These are phyloP conservation scores for Marsdenia floribunda DNA, from an alignment of 257 asterid species.

Conservation along the genomic window DNA sequence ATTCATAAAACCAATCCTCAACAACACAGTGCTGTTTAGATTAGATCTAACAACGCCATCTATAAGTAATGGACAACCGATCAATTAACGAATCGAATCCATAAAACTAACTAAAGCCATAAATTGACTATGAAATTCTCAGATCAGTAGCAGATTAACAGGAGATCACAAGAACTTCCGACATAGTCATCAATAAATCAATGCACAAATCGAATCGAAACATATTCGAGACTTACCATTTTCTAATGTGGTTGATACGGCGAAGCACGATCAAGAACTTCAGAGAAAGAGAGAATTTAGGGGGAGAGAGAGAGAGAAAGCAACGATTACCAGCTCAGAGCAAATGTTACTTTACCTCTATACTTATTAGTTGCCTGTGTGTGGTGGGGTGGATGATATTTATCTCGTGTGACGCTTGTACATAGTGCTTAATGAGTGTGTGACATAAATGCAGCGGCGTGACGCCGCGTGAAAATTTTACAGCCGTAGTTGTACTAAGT, in stretches of 20 bases:
- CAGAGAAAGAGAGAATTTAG: not conserved
- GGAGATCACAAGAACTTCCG: not conserved
- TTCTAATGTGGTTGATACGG: not conserved
- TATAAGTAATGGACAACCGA: not conserved
- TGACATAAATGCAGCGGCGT: constrained; percentile 18
- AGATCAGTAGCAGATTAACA: constrained; percentile 11
- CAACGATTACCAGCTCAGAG: not conserved
- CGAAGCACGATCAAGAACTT: not conserved
- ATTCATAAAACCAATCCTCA: constrained; percentile 2
- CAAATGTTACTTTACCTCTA: not conserved
- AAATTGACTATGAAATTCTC: not conserved
- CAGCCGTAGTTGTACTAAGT: not conserved
- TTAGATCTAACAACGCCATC: not conserved
- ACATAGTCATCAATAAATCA: no score
- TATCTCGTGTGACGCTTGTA: constrained; percentile 11
- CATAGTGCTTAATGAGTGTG: constrained; percentile 16
- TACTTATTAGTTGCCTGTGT: constrained; percentile 8
- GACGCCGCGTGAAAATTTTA: constrained; percentile 31
- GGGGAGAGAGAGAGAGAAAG: constrained; percentile 2
- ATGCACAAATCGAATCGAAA: not conserved
- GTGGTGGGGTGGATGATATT: constrained; percentile 2
- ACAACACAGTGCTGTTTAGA: not conserved
- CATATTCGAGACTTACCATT: constrained; percentile 11
- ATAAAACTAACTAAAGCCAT: not conserved
- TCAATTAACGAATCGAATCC: not conserved